Conservation (phyloP, 2,329 filamentous ascomycete species). For the Paraphoma chrysanthemicola region DNA sequence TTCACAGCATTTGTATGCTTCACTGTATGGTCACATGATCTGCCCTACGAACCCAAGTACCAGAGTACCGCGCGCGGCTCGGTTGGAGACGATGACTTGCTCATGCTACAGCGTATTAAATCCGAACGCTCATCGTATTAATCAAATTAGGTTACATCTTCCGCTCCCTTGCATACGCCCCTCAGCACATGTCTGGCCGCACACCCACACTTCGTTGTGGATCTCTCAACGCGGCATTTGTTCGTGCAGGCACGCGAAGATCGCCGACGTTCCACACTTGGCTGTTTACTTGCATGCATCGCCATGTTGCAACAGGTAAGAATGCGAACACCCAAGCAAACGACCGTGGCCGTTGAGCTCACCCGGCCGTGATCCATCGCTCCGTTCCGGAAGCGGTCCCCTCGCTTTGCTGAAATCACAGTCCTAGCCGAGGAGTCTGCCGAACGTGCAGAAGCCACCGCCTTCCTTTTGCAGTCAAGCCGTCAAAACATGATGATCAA, state of each 20-base stretch:
- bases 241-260: conserved; percentile 7
- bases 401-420: too few species aligned
- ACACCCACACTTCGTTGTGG: conserved; percentile 3
- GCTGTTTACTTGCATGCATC: not conserved
- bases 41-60: conserved; percentile 28
- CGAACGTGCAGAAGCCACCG: too few species aligned
- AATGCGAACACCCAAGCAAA: not conserved
- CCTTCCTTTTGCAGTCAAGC: too few species aligned
- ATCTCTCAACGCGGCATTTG: not conserved
- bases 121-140: conserved; percentile 31
- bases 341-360: not conserved
- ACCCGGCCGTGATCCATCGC: not conserved
- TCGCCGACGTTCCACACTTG: not conserved
- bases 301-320: not conserved
- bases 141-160: conserved; percentile 42
- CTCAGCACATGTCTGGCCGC: conserved; percentile 7
- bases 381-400: too few species aligned
- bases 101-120: conserved; percentile 32
- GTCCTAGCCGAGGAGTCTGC: too few species aligned
- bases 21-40: conserved; percentile 31
- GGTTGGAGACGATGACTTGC: conserved; percentile 28
- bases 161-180: conserved; percentile 29
- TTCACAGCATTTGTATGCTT: conserved; percentile 16
- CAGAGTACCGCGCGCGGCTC: conserved; percentile 25
- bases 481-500: too few species aligned